A percentile compares a stretch with the other conserved stretches of the same genome.
phyloP scores from a whole-genome alignment of 2,329 filamentous ascomycete species.

The Tricladium varicosporioides region DNA sequence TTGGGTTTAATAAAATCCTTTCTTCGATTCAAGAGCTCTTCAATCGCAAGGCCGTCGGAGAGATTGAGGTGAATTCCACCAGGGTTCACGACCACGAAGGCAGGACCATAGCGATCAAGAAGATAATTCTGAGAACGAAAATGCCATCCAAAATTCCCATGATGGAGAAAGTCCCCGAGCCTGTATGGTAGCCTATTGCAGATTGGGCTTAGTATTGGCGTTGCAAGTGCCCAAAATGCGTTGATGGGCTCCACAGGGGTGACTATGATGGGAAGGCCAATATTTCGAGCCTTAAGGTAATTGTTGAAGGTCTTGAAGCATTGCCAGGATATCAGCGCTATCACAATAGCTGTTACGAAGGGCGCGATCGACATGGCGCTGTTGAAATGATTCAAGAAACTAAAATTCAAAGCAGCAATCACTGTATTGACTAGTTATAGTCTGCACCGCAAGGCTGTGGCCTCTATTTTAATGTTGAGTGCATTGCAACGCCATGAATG shows the following conservation, averaged over 20 bases:
- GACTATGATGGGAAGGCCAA: conserved; percentile 10
- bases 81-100: conserved; percentile 9
- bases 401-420: too few relatives aligned
- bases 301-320: not conserved
- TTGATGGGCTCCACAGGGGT: conserved; percentile 1
- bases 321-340: not conserved
- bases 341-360: not conserved
- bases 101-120: conserved; percentile 2
- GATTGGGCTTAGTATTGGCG: not conserved
- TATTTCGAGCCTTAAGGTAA: conserved; percentile 5
- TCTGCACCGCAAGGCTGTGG: too few relatives aligned
- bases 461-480: too few relatives aligned
- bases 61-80: conserved; percentile 3
- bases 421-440: too few relatives aligned
- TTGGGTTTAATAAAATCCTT: conserved; percentile 12
- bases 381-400: too few relatives aligned
- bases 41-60: conserved; percentile 3
- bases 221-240: conserved; percentile 4
- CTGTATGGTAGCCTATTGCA: not conserved
- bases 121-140: not conserved
- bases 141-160: not conserved
- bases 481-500: too few relatives aligned
- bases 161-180: conserved; percentile 7
- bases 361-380: too few relatives aligned
- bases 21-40: conserved; percentile 7